phyloP scores from a whole-genome alignment of 129 eudicot species.

The Saussurea involucrata region DNA sequence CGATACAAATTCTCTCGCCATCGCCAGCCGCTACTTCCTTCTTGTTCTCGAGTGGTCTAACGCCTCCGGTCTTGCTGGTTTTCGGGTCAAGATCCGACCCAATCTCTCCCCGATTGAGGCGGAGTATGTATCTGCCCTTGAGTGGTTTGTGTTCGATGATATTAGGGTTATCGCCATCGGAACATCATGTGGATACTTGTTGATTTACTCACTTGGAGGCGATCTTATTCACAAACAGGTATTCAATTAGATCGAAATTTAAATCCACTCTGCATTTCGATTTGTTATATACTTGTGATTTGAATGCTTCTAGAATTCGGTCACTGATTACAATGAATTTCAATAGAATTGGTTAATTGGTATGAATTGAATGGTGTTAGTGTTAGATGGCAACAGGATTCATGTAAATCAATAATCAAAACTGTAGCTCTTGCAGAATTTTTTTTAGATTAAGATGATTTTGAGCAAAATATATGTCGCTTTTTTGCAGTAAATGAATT shows the following conservation, averaged over 20 bases:
- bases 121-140: slow-evolving; percentile 75
- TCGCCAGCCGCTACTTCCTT: slow-evolving; percentile 62
- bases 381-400: too few species aligned
- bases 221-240: slow-evolving; percentile 94
- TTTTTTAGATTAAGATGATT: too few species aligned
- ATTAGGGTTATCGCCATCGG: slow-evolving; percentile 78
- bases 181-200: slow-evolving; percentile 77
- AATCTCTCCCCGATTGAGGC: slow-evolving; percentile 86
- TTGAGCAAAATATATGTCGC: background rate
- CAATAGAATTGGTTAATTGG: background rate
- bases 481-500: background rate
- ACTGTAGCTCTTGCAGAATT: too few species aligned
- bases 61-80: slow-evolving; percentile 21
- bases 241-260: background rate
- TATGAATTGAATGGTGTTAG: background rate
- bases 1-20: slow-evolving; percentile 76
- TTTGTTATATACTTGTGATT: background rate
- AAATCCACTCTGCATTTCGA: background rate
- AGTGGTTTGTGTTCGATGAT: slow-evolving; percentile 90
- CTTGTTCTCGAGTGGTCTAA: slow-evolving; percentile 69
- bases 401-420: too few species aligned
- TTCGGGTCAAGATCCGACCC: slow-evolving; percentile 75
- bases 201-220: slow-evolving; percentile 74
- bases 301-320: background rate
- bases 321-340: background rate